A percentile compares a stretch with the other conserved stretches of the same genome.
Evolutionary conservation across 805 yeast species (phyloP).

Genomic region (Candida gorgasii): DNA sequence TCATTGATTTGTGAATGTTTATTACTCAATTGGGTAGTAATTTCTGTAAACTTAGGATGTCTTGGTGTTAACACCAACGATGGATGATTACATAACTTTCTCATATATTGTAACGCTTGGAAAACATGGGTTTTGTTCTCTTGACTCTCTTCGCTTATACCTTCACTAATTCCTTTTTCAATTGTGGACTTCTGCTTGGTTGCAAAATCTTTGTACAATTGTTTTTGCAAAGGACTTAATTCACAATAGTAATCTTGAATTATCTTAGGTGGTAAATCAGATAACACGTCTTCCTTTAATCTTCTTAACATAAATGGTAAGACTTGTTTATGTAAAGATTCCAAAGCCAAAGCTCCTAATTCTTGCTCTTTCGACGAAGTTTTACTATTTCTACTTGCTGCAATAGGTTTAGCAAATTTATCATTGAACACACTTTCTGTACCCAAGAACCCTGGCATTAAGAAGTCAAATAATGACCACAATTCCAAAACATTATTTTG

Average conservation of each 20-base stretch:
- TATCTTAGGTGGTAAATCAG: slow-evolving; percentile 96
- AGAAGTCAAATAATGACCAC: slow-evolving; percentile 96
- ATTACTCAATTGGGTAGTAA: slow-evolving; percentile 57
- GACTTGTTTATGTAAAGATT: slow-evolving; percentile 94
- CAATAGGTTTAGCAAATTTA: slow-evolving; percentile 95
- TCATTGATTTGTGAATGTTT: slow-evolving; percentile 65
- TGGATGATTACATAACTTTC: slow-evolving; percentile 96
- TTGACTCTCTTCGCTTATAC: slow-evolving; percentile 21
- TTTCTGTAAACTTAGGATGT: slow-evolving; percentile 80
- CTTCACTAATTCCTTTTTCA: slow-evolving; percentile 56
- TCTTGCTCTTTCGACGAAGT: slow-evolving; percentile 93
- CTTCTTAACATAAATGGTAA: slow-evolving; percentile 95
- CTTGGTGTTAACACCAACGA: slow-evolving; percentile 78
- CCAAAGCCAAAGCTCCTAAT: slow-evolving; percentile 93
- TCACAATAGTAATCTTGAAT: slow-evolving; percentile 98
- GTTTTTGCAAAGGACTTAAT: slow-evolving; percentile 84
- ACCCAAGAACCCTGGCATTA: slow-evolving; percentile 98
- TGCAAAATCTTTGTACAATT: slow-evolving; percentile 85
- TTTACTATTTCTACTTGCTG: slow-evolving; percentile 87
- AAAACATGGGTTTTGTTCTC: slow-evolving; percentile 86
- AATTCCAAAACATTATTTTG: slow-evolving; percentile 95
- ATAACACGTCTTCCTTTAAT: slow-evolving; percentile 90
- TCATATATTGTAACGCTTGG: slow-evolving; percentile 96
- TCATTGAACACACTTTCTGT: slow-evolving; percentile 93
- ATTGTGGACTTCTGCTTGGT: slow-evolving; percentile 77